Conservation (phyloP, 768 basidiomycete species). For the Russula sp. region DNA sequence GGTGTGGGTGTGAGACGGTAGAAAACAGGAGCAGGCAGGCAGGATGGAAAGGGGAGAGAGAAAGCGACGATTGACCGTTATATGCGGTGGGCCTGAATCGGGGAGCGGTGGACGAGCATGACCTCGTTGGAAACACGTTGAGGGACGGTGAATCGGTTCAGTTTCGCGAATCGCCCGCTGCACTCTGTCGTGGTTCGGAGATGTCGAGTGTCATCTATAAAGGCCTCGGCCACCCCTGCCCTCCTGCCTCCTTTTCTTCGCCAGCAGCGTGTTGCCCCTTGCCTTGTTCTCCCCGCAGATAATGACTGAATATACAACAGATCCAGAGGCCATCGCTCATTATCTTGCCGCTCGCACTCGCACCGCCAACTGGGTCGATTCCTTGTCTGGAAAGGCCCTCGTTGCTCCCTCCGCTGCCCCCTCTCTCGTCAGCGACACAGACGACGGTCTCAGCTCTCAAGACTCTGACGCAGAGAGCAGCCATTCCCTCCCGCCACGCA, state of each 20-base stretch:
- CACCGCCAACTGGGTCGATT: slow-evolving; percentile 57
- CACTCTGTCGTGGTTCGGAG: background rate
- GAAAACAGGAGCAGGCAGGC: too few species aligned
- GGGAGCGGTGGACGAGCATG: too few species aligned
- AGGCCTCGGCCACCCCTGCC: slow-evolving; percentile 14
- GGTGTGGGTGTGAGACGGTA: too few species aligned
- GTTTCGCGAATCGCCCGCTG: too few species aligned
- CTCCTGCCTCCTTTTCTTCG: slow-evolving; percentile 17
- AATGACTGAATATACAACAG: slow-evolving; percentile 64
- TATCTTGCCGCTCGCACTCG: slow-evolving; percentile 54
- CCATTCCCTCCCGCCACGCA: slow-evolving; percentile 55
- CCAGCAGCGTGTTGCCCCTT: too few species aligned
- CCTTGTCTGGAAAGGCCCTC: slow-evolving; percentile 31
- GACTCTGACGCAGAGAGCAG: slow-evolving; percentile 38
- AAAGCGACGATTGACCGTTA: too few species aligned
- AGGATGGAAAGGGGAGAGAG: background rate
- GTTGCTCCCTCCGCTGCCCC: slow-evolving; percentile 38
- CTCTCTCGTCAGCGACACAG: slow-evolving; percentile 25
- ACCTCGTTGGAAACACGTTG: slow-evolving; percentile 19
- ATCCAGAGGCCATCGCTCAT: slow-evolving; percentile 50
- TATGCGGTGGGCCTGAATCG: too few species aligned
- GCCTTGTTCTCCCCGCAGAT: too few species aligned
- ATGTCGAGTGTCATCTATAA: slow-evolving; percentile 4
- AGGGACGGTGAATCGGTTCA: background rate
- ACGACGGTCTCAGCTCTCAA: slow-evolving; percentile 29